Percentiles rank a stretch among this genome's conserved stretches.
Conservation (phyloP, 108 stramenopile species). For the Parietichytrium sp. region DNA sequence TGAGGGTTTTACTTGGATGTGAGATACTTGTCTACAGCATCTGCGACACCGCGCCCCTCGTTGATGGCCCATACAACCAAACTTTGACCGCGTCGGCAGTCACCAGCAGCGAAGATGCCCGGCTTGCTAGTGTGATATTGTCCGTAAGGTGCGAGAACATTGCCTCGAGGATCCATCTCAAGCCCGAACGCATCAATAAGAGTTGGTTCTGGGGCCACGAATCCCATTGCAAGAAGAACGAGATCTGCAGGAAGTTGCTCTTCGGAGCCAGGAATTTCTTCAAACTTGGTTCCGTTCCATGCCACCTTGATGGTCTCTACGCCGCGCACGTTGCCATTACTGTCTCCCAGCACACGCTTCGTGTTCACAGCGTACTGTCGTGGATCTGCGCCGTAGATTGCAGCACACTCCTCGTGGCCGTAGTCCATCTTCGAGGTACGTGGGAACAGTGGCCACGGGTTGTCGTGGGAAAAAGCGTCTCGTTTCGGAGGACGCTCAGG, state of each 20-base stretch:
- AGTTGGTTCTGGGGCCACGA: constrained; percentile 87
- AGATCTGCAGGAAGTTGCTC: constrained; percentile 86
- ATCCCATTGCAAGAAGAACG: constrained; percentile 90
- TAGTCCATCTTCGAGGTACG: constrained; percentile 93
- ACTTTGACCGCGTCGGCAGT: constrained; percentile 93
- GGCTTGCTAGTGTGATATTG: constrained; percentile 85
- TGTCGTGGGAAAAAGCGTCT: constrained; percentile 74
- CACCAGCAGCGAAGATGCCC: constrained; percentile 95
- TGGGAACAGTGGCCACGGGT: constrained; percentile 98
- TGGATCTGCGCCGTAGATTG: constrained; percentile 91
- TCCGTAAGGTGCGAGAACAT: constrained; percentile 92
- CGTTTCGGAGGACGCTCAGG: constrained; percentile 84
- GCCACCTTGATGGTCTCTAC: constrained; percentile 91
- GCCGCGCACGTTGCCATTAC: constrained; percentile 82
- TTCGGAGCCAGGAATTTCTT: constrained; percentile 75
- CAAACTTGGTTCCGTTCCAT: constrained; percentile 71
- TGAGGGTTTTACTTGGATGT: constrained; percentile 69
- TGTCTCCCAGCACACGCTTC: constrained; percentile 88
- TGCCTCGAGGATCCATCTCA: constrained; percentile 84
- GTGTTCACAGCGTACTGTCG: constrained; percentile 93
- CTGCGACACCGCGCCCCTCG: constrained; percentile 91
- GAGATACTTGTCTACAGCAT: constrained; percentile 75
- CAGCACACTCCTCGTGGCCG: constrained; percentile 88
- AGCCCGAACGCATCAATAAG: constrained; percentile 73
- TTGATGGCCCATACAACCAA: constrained; percentile 98